Conservation (phyloP, 805 yeast species). For the Zygotorulaspora florentina region DNA sequence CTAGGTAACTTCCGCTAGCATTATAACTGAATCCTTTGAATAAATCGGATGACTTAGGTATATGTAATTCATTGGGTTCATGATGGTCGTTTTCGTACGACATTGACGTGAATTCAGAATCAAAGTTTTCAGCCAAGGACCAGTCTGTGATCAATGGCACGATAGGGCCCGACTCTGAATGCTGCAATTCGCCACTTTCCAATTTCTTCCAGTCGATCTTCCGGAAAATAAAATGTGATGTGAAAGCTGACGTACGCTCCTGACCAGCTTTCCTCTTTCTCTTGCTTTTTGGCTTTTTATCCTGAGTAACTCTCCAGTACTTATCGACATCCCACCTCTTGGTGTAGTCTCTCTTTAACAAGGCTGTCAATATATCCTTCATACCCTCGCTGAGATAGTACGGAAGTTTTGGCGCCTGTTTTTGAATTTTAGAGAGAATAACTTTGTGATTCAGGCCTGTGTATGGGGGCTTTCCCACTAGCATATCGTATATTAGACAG, state of each 20-base stretch:
- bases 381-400: constrained; percentile 76
- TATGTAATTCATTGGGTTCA: constrained; percentile 11
- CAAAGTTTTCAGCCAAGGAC: constrained; percentile 78
- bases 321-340: constrained; percentile 61
- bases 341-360: constrained; percentile 64
- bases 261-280: constrained; percentile 31
- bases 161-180: constrained; percentile 62
- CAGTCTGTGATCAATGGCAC: constrained; percentile 81
- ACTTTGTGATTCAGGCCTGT: constrained; percentile 76
- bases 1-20: constrained; percentile 36
- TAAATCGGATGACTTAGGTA: constrained; percentile 17
- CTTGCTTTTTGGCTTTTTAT: constrained; percentile 14
- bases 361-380: constrained; percentile 62
- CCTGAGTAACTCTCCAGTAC: constrained; percentile 39
- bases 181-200: constrained; percentile 43
- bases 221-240: constrained; percentile 70
- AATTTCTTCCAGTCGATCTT: constrained; percentile 66
- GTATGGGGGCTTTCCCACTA: constrained; percentile 85
- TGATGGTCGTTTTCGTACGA: constrained; percentile 37
- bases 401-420: constrained; percentile 52
- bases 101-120: constrained; percentile 72
- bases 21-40: constrained; percentile 38
- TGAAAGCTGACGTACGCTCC: constrained; percentile 38
- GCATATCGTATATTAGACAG: constrained; percentile 70
- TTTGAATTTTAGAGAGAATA: constrained; percentile 68